phyloP scores from a whole-genome alignment of 2,329 filamentous ascomycete genomes.

The Onygenales sp. region DNA sequence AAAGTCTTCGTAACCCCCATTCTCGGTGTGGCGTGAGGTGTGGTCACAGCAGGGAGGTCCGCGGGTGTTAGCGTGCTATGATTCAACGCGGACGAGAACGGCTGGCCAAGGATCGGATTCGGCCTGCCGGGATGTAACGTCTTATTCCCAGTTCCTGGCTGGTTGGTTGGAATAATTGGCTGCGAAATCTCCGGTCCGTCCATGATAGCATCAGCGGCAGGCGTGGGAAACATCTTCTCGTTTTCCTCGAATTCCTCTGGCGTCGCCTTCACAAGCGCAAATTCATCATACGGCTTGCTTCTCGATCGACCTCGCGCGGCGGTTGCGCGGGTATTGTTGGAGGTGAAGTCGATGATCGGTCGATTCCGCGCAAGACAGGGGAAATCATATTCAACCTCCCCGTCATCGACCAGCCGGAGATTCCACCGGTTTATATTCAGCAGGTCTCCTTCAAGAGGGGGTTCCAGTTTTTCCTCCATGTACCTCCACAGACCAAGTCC shows the following conservation, averaged over 20 bases:
- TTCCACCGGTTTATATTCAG: constrained; percentile 55
- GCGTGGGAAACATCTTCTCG: constrained; percentile 46
- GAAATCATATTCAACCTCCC: constrained; percentile 58
- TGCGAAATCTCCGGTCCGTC: constrained; percentile 16
- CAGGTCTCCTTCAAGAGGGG: constrained; percentile 42
- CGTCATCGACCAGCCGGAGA: constrained; percentile 58
- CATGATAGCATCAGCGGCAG: constrained; percentile 24
- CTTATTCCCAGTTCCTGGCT: constrained; percentile 17
- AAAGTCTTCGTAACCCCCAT: constrained; percentile 50
- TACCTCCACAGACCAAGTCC: constrained; percentile 55
- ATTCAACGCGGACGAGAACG: constrained; percentile 37
- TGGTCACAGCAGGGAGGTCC: constrained; percentile 35
- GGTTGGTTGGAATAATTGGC: constrained; percentile 10
- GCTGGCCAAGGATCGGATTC: constrained; percentile 37
- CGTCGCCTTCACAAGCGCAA: constrained; percentile 53
- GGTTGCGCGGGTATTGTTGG: constrained; percentile 54
- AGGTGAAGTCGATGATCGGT: constrained; percentile 54
- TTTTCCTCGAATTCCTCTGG: constrained; percentile 48
- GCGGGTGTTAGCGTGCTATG: constrained; percentile 37
- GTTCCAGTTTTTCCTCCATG: constrained; percentile 47
- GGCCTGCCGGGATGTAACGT: constrained; percentile 13
- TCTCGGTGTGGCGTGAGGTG: constrained; percentile 42
- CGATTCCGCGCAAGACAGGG: constrained; percentile 48
- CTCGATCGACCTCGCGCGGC: constrained; percentile 45
- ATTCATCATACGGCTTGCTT: constrained; percentile 58